Evolutionary conservation across 768 basidiomycete genomes (phyloP), one percentile per base, ranked within the genome.

Genomic region (Tulasnella sp.): DNA sequence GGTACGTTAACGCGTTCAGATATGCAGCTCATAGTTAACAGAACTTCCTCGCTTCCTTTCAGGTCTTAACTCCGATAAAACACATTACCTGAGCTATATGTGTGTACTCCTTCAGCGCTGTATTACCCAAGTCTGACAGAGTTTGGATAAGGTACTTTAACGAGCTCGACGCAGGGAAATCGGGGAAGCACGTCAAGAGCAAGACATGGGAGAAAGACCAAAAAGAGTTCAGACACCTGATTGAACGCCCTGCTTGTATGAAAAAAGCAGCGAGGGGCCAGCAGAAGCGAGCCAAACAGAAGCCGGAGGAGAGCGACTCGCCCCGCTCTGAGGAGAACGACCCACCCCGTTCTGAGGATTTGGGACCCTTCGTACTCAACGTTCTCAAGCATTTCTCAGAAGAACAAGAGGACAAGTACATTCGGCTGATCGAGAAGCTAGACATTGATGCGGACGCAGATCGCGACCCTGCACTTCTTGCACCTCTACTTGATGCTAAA

Each of bases 161-260:
- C 57, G 84, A 88, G 15, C 86, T 92, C 1, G 91, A 92, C 80
- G 88, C 88, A 0, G 80, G 87, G 6, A 92, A 92, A 80, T 89
- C 89, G 10, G 91, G 91, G 0, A 84, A 88, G 73, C 84, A 83
- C 0, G 85, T 91, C 48, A 81, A 81, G 11, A 82, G 81, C 0
- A 81, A 84, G 0, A 81, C 85, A 20, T 82, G 85, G n/a, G 77
- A 77, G 23, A 78, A 75, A 0, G 87, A 88, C 75, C 81, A 29
- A 1, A 74, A 57, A 39, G 71, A 78, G 10, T 85, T 81, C 32
- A 7, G 42, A 35, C 23, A 13, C 10, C n/a, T 39, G n/a, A 37
- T n/a, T n/a, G n/a, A 23, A 10, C 32, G 13, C 29, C 77, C 77
- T 11, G 18, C 32, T n/a, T 77, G 71, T 26, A 16, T 77, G 75